Evolutionary conservation across 2,329 filamentous ascomycete species (phyloP), one percentile per base, ranked within the genome.

Genomic region (Fusarium coffeatum): DNA sequence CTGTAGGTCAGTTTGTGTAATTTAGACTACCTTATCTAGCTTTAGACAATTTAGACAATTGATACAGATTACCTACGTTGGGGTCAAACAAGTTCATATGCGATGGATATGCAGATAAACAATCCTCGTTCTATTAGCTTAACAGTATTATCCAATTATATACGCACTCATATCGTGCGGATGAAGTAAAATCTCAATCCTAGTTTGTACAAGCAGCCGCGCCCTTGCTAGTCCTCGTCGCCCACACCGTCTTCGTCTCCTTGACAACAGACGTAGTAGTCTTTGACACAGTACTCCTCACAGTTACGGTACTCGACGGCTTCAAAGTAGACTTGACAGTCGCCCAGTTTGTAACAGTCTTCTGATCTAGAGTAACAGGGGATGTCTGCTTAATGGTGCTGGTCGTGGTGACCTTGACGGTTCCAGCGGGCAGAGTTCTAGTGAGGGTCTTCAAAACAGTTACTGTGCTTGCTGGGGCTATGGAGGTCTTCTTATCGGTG

Each of bases 271-370:
- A 70, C 5, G 67, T 68, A 15, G 62, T 70, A 5, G 43, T 53
- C 58, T 70, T 70, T 32, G 54, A 70, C 3, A 70, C 63, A 6
- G 67, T 70, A 13, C 63, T 70, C 25, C 54, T 58, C 37, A 55
- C 1, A 11, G 69, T 74, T 1, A 63, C 64, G 0, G 69, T 72
- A 45, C 67, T 72, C 0, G 69, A 74, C 0, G 74, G 71, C 49
- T 63, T 68, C 18, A 76, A 34, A 0, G 74, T 76, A 3, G 72
- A 69, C 55, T 73, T 75, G 12, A 72, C 71, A 5, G 74, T 75
- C 4, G 63, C 34, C 74, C 72, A 73, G 27, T 50, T 64, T 3
- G 67, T 71, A 1, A 59, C 43, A 12, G 67, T 70, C 40, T 68
- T 8, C 8, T 28, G 45, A 2, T 34, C 25, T 20, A 71, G 27